Conservation (phyloP, 2,329 filamentous ascomycete species). For the Lasiodiplodia hormozganensis region DNA sequence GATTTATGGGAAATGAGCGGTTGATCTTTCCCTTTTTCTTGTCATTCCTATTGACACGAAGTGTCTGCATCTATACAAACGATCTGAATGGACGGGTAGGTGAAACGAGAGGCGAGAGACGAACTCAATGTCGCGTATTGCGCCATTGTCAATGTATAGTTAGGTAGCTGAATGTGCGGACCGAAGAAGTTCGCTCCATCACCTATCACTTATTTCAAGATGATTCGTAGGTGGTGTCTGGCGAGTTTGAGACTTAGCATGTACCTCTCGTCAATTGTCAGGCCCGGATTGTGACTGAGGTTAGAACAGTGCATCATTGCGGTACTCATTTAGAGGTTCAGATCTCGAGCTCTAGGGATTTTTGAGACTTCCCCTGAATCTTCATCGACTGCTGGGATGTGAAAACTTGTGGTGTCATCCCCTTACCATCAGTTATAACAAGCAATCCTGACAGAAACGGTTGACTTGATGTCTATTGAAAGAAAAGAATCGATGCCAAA, state of each 20-base stretch:
- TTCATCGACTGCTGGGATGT: background rate
- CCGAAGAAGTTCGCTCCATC: background rate
- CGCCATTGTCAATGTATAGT: conserved; percentile 10
- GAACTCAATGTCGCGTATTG: background rate
- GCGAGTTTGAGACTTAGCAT: background rate
- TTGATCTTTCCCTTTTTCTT: background rate
- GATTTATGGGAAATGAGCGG: background rate
- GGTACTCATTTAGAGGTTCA: too few species aligned
- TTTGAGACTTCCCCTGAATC: background rate
- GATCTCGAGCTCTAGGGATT: background rate
- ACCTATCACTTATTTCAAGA: background rate
- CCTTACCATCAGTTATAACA: background rate
- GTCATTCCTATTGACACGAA: background rate
- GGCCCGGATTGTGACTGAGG: background rate
- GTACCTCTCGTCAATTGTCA: background rate
- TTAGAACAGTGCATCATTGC: background rate
- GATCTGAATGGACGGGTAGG: background rate
- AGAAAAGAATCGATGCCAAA: too few species aligned
- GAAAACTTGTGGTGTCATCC: background rate
- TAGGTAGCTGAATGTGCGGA: conserved; percentile 18
- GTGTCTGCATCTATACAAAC: background rate
- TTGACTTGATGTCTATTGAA: too few species aligned
- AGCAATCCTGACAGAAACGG: too few species aligned
- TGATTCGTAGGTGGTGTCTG: background rate
- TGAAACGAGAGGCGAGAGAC: background rate